Conservation (phyloP, 176 grass and related monocot species). For the Oryza meridionalis region DNA sequence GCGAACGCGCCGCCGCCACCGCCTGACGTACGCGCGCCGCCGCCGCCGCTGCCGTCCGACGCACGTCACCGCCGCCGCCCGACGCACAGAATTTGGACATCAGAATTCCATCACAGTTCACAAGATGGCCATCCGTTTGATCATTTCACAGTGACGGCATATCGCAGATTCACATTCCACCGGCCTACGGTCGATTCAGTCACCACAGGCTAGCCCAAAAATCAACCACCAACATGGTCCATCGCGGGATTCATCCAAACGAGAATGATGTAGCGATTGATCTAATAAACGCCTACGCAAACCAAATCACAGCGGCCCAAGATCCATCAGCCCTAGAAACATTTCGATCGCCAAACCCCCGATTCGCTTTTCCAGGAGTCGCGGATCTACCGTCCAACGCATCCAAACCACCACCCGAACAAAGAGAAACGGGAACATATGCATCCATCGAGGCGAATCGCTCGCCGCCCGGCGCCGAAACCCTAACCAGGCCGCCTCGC, state of each 20-base stretch:
- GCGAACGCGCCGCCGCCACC: too few species aligned
- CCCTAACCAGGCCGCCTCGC: conserved; percentile 11
- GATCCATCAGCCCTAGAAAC: neutral
- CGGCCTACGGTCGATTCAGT: neutral
- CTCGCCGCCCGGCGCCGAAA: neutral
- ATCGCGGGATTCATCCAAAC: neutral
- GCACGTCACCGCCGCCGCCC: too few species aligned
- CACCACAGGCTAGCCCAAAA: neutral
- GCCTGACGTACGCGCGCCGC: too few species aligned
- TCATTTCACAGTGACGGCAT: neutral
- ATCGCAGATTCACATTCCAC: neutral
- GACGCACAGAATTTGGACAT: too few species aligned
- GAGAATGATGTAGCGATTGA: neutral
- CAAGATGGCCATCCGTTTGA: neutral
- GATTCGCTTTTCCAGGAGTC: neutral
- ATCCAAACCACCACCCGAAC: conserved; percentile 6
- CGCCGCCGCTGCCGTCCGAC: too few species aligned
- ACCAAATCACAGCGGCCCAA: neutral
- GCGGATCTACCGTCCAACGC: conserved; percentile 21
- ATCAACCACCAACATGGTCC: neutral
- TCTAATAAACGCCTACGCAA: neutral
- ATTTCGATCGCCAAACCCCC: neutral
- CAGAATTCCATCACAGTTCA: neutral
- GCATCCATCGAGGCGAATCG: neutral
- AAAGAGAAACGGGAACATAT: neutral